Evolutionary conservation across 345 rosid species (phyloP).

Genomic region (Arabidopsis suecica): DNA sequence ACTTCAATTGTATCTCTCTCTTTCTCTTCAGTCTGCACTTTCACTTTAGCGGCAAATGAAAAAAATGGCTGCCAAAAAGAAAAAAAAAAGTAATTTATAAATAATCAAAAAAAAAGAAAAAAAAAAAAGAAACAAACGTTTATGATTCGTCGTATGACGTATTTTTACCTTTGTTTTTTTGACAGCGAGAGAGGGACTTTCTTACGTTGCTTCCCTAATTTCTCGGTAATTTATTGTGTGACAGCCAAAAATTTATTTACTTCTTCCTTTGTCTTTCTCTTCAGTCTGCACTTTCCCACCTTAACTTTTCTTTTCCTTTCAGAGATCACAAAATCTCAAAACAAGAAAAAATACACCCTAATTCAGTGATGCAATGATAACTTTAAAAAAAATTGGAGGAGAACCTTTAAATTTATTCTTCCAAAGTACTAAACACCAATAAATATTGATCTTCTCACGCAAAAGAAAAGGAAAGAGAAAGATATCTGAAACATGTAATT

Average conservation of each 20-base stretch:
- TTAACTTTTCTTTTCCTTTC: background rate
- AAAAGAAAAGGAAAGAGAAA: background rate
- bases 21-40: constrained; percentile 10
- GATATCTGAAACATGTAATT: constrained; percentile 18
- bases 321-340: background rate
- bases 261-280: background rate
- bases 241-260: background rate
- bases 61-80: constrained; percentile 2
- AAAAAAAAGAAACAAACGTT: background rate
- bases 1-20: background rate
- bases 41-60: constrained; percentile 8
- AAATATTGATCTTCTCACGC: background rate
- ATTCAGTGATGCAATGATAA: background rate
- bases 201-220: background rate
- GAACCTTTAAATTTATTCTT: background rate
- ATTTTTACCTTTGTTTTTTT: constrained; percentile 1
- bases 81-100: background rate
- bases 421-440: background rate
- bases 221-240: background rate
- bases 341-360: background rate
- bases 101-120: background rate
- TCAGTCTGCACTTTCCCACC: background rate
- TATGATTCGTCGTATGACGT: background rate
- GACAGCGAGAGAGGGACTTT: background rate
- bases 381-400: background rate